Percentiles rank a stretch among this genome's conserved stretches.
Evolutionary conservation across 2,329 filamentous ascomycete genomes (phyloP).

Genomic region (Xylaria sp.): DNA sequence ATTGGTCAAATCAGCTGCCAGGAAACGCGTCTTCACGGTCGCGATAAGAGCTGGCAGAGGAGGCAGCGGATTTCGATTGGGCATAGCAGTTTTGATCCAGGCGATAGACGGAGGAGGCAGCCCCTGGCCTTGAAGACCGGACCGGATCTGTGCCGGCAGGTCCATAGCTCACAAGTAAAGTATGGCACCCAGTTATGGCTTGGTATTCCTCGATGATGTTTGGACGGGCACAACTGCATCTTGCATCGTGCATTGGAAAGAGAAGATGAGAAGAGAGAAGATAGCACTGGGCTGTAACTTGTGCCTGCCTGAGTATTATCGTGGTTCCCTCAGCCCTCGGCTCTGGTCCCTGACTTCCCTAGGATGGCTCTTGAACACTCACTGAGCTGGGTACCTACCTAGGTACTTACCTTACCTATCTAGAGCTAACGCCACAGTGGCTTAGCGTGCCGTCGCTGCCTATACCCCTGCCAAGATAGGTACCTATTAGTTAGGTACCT

Average conservation of each 20-base stretch:
- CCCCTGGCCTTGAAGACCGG: slow-evolving; percentile 57
- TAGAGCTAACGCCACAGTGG: slow-evolving; percentile 35
- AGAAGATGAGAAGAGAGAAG: too few species aligned
- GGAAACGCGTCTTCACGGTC: slow-evolving; percentile 79
- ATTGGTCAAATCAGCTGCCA: slow-evolving; percentile 76
- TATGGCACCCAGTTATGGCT: too few species aligned
- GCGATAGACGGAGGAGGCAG: slow-evolving; percentile 57
- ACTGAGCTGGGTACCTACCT: not conserved
- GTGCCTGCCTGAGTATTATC: too few species aligned
- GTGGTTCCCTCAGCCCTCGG: too few species aligned
- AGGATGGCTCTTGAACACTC: too few species aligned
- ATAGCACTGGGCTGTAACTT: too few species aligned
- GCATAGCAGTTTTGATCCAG: slow-evolving; percentile 70
- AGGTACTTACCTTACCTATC: not conserved
- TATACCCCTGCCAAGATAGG: not conserved
- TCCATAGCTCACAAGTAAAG: too few species aligned
- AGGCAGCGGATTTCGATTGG: slow-evolving; percentile 59
- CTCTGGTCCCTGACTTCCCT: too few species aligned
- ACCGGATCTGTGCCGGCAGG: slow-evolving; percentile 55
- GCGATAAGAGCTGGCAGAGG: slow-evolving; percentile 75
- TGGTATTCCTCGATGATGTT: too few species aligned
- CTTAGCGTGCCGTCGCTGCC: slow-evolving; percentile 25
- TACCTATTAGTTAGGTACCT: not conserved
- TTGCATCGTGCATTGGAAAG: too few species aligned
- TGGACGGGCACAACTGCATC: too few species aligned